A percentile compares a stretch with the other conserved stretches of the same genome.
phyloP scores from a whole-genome alignment of 768 basidiomycete genomes.

The Chalciporus piperatus region DNA sequence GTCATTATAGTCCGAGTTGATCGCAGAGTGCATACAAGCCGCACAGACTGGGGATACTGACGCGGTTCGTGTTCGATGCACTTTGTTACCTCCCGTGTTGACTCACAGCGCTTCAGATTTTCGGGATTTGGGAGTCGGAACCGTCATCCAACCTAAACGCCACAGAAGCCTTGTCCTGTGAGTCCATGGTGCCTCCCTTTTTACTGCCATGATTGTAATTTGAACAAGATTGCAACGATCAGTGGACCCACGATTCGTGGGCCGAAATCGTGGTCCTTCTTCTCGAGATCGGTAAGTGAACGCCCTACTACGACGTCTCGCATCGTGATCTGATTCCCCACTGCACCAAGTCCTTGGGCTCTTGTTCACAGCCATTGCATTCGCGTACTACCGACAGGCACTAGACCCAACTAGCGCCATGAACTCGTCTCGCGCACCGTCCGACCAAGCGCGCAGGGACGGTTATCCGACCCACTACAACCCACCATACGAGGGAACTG shows the following conservation, averaged over 20 bases:
- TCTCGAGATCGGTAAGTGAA: conserved; percentile 51
- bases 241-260: conserved; percentile 67
- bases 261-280: conserved; percentile 63
- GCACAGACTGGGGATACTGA: conserved; percentile 33
- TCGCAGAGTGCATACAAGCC: conserved; percentile 50
- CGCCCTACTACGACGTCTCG: too few species aligned
- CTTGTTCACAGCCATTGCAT: conserved; percentile 65
- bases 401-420: conserved; percentile 62
- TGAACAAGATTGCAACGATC: conserved; percentile 54
- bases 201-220: conserved; percentile 6
- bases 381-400: conserved; percentile 72
- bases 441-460: conserved; percentile 34
- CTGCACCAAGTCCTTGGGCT: conserved; percentile 46
- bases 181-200: conserved; percentile 16
- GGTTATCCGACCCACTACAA: conserved; percentile 54
- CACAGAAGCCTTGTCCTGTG: conserved; percentile 48
- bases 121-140: conserved; percentile 55
- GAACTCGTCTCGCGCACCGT: conserved; percentile 48
- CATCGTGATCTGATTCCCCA: neutral
- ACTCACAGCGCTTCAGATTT: conserved; percentile 33
- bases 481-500: conserved; percentile 46
- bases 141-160: conserved; percentile 28
- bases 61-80: conserved; percentile 27
- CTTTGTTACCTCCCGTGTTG: neutral
- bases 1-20: conserved; percentile 47